Evolutionary conservation across 2,329 filamentous ascomycete species (phyloP), one percentile per base, ranked within the genome.

Genomic region (Remersonia thermophila): DNA sequence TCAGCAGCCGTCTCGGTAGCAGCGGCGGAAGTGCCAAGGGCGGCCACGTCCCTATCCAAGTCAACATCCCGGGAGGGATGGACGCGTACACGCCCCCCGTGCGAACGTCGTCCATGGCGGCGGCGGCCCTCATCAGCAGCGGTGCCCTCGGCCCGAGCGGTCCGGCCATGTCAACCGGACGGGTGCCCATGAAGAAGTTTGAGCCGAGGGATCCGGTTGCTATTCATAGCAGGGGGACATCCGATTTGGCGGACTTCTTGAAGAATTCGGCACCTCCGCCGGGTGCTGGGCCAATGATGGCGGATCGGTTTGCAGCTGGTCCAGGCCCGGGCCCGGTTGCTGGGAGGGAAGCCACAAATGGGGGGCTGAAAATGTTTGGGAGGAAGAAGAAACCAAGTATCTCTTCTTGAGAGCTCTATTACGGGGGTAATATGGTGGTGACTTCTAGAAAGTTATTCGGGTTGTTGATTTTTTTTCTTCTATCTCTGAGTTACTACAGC

Each of bases 241-340:
- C 71, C 13, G 81, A 85, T 34, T 58, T 89, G 30, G 81, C 83
- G 1, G 73, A 76, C 35, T 89, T 89, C 54, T 59, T 91, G 23
- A 72, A 69, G 36, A 74, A 75, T 48, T 81, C 79, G 11, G 77
- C 67, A 25, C 80, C 81, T 3, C 76, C 78, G 2, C 63, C 66
- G 11, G 43, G 36, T 16, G 45, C 53, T 17, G 39, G 48, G 11
- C 43, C 49, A 2, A 48, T 48, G 13, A 48, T 50, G 25, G 36
- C 20, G 20, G 20, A 9, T 23, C 20, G 5, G 5, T 5, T 9
- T 23, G 20, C 20, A 23, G 20, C 5, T 6, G 5, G 20, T 23
- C n/a, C n/a, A n/a, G n/a, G n/a, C n/a, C n/a, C n/a, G n/a, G n/a
- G n/a, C n/a, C n/a, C 54, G 15, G 47, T 47, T 7, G 35, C 50